phyloP scores from a whole-genome alignment of 768 basidiomycete species.

The Galerina sulciceps region DNA sequence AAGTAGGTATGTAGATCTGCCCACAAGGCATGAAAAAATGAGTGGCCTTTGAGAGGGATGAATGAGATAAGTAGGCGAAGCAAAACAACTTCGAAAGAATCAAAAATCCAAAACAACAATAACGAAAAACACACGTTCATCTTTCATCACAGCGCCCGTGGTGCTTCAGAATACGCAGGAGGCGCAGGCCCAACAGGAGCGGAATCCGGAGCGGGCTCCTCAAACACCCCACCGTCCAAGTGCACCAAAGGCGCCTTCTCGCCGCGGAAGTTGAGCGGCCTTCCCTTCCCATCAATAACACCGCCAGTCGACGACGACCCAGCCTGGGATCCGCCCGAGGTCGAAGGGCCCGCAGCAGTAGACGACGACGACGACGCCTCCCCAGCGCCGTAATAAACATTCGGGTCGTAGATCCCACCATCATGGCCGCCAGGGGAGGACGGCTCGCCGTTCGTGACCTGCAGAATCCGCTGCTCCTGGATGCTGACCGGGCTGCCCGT shows the following conservation, averaged over 20 bases:
- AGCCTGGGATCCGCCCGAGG: neutral
- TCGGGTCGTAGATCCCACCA: constrained; percentile 10
- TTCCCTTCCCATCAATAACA: constrained; percentile 34
- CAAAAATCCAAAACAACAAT: too few relatives aligned
- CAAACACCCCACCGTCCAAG: constrained; percentile 41
- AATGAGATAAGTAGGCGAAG: too few relatives aligned
- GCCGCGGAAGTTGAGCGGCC: constrained; percentile 25
- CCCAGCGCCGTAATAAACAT: constrained; percentile 1
- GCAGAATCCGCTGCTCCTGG: constrained; percentile 42
- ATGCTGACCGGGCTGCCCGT: constrained; percentile 47
- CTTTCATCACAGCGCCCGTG: neutral
- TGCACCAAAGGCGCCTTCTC: constrained; percentile 42
- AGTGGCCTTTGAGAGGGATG: too few relatives aligned
- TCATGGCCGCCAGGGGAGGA: constrained; percentile 22
- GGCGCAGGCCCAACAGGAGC: constrained; percentile 25
- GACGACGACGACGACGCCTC: neutral
- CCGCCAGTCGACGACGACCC: constrained; percentile 5
- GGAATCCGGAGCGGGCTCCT: constrained; percentile 18
- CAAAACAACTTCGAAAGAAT: too few relatives aligned
- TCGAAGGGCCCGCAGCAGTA: neutral
- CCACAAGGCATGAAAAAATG: too few relatives aligned
- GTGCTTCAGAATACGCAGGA: constrained; percentile 25
- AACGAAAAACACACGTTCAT: too few relatives aligned
- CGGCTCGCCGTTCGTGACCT: constrained; percentile 44
- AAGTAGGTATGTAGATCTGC: too few relatives aligned